These are phyloP conservation scores for Colletotrichum eleusines DNA, from an alignment of 2,329 filamentous ascomycete species.

Conservation along the genomic window DNA sequence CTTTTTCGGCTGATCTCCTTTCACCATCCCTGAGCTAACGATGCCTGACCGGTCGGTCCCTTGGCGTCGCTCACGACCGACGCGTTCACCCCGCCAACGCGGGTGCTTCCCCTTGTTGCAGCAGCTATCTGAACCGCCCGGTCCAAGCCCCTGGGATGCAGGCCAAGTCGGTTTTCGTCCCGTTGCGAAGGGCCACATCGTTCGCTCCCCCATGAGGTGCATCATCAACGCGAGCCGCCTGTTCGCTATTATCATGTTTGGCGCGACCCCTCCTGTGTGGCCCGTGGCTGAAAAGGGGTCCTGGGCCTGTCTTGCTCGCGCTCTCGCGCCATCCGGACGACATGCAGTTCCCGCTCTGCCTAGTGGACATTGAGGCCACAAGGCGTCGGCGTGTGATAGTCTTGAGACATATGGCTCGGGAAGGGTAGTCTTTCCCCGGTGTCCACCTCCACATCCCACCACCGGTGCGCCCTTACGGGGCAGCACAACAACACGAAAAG, in stretches of 20 bases:
- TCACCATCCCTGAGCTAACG: constrained; percentile 24
- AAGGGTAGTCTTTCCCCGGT: neutral
- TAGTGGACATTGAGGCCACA: neutral
- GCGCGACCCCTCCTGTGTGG: constrained; percentile 22
- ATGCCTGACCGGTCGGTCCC: constrained; percentile 3
- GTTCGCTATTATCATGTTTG: constrained; percentile 25
- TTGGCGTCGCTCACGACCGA: constrained; percentile 25
- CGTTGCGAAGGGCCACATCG: constrained; percentile 26
- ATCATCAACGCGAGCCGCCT: neutral
- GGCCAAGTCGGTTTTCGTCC: constrained; percentile 37
- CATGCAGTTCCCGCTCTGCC: constrained; percentile 9
- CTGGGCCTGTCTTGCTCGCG: constrained; percentile 13
- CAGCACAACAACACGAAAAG: constrained; percentile 6
- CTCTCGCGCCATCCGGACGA: constrained; percentile 33
- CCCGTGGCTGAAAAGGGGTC: constrained; percentile 1
- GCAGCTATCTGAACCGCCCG: constrained; percentile 24
- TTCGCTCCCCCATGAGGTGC: constrained; percentile 16
- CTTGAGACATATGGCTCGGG: constrained; percentile 11
- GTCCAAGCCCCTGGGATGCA: constrained; percentile 31
- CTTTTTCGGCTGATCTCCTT: constrained; percentile 15
- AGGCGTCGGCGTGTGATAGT: constrained; percentile 10
- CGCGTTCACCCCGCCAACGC: constrained; percentile 1
- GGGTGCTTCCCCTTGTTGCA: constrained; percentile 4
- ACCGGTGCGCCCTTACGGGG: constrained; percentile 19
- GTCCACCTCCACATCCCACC: constrained; percentile 21